Conservation (phyloP, 2,329 filamentous ascomycete genomes). For the Exophiala mesophila region DNA sequence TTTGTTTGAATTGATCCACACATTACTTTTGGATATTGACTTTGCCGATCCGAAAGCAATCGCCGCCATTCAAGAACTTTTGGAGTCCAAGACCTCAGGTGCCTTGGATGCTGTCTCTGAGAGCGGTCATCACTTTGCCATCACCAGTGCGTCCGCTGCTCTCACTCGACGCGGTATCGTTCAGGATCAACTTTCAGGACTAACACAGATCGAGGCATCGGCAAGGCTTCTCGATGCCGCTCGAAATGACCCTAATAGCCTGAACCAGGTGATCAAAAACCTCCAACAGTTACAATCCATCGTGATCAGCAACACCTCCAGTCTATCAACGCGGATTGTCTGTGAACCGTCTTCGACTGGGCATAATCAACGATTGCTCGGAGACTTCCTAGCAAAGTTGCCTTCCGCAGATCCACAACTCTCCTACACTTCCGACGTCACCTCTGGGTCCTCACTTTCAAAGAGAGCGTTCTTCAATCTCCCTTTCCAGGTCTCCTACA, state of each 20-base stretch:
- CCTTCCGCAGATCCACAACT: conserved; percentile 41
- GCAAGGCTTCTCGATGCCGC: conserved; percentile 66
- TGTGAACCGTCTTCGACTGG: conserved; percentile 70
- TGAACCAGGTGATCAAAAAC: conserved; percentile 72
- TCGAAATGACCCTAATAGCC: conserved; percentile 62
- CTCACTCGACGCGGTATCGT: conserved; percentile 67
- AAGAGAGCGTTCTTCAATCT: conserved; percentile 83
- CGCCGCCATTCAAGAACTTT: conserved; percentile 74
- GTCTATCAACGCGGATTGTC: conserved; percentile 75
- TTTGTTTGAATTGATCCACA: conserved; percentile 82
- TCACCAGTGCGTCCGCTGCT: conserved; percentile 74
- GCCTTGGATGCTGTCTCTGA: conserved; percentile 89
- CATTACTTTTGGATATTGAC: conserved; percentile 78
- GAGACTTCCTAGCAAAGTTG: conserved; percentile 63
- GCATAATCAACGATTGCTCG: conserved; percentile 65
- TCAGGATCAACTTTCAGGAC: conserved; percentile 79
- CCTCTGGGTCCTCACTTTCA: conserved; percentile 37
- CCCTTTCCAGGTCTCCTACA: conserved; percentile 96
- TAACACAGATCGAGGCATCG: conserved; percentile 82
- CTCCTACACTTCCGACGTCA: conserved; percentile 23
- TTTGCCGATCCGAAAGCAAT: conserved; percentile 81
- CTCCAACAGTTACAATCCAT: conserved; percentile 79
- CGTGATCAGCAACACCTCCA: conserved; percentile 62
- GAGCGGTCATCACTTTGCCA: conserved; percentile 81
- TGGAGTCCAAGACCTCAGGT: conserved; percentile 82